Conservation (phyloP, 179 eudicot species). For the Heliamphora pulchella region DNA sequence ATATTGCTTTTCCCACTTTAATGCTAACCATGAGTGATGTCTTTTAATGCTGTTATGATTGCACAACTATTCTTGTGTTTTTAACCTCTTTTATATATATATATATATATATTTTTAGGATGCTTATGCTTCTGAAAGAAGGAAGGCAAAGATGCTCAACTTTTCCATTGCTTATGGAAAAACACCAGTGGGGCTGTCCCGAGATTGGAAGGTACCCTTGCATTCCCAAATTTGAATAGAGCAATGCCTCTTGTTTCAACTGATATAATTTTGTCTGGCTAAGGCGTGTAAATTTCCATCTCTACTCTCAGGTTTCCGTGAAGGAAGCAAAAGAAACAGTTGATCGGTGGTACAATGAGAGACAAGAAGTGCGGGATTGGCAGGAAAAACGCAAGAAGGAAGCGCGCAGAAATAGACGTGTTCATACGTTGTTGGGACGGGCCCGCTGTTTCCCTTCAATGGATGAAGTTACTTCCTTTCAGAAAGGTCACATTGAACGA, state of each 20-base stretch:
- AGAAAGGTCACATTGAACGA: constrained; percentile 76
- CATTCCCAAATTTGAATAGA: neutral
- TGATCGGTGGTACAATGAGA: constrained; percentile 78
- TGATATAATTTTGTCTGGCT: neutral
- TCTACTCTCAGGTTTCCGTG: constrained; percentile 59
- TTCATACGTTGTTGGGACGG: constrained; percentile 80
- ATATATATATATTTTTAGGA: constrained; percentile 52
- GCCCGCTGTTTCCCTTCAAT: constrained; percentile 74
- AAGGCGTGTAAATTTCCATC: neutral
- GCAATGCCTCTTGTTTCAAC: neutral
- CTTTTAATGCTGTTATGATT: neutral
- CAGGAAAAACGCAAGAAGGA: constrained; percentile 64
- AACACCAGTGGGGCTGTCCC: constrained; percentile 82
- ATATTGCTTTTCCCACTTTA: neutral
- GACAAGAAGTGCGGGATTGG: constrained; percentile 78
- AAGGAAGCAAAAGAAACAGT: constrained; percentile 88
- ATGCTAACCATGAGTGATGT: neutral
- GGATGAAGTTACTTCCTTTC: constrained; percentile 31
- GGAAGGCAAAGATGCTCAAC: constrained; percentile 98
- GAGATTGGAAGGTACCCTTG: constrained; percentile 84
- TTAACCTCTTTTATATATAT: no score
- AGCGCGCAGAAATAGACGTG: constrained; percentile 42
- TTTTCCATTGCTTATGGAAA: constrained; percentile 98
- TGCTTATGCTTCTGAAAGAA: constrained; percentile 91
- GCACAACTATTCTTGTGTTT: neutral